Base-by-base conservation (phyloP, 768 basidiomycete genomes). In the Leccinum pellstonianum region DNA sequence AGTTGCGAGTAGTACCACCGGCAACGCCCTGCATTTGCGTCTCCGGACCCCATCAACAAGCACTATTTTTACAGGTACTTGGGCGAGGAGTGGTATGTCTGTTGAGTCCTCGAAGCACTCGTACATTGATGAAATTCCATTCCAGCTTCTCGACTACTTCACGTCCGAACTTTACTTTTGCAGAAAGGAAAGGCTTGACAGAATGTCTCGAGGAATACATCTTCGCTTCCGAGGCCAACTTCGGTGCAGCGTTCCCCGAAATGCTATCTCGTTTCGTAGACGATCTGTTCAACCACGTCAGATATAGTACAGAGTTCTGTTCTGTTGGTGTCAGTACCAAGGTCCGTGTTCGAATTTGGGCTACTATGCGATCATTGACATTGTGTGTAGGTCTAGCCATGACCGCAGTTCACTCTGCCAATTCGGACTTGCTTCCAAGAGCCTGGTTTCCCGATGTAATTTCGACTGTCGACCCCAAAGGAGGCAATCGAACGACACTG, bases 241-340 rank as follows among this genome's bases (percentile, higher is more conserved):
- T 77, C 46, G 63, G 58, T 23, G 1, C 27, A 33, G 10, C 53
- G 2, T 31, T 38, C 17, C 67, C 68, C 1, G 62, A 78, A 60
- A 85, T 90, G 84, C 65, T 89, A 11, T 78, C 76, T 48, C 80
- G 87, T 11, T 79, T 85, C 62, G 43, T 86, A 15, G 77, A 77
- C 1, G 86, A 91, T 64, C 84, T 87, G 0, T 57, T 88, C 47
- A 88, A 90, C 49, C 85, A 89, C 64, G 63, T 74, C 3, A 87
- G 85, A 14, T 82, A 83, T 69, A 87, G 86, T 3, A 69, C 80
- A 3, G 88, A 90, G 68, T 89, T 88, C 60, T 76, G 78, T 14
- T 58, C 86, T 21, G 79, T 82, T 8, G 87, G 86, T 1, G 70
- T 87, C 51, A 70, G 83, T 2, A 82, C 82, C 2, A 87, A 76